phyloP scores from a whole-genome alignment of 257 asterid species.

The Rubia yunnanensis region DNA sequence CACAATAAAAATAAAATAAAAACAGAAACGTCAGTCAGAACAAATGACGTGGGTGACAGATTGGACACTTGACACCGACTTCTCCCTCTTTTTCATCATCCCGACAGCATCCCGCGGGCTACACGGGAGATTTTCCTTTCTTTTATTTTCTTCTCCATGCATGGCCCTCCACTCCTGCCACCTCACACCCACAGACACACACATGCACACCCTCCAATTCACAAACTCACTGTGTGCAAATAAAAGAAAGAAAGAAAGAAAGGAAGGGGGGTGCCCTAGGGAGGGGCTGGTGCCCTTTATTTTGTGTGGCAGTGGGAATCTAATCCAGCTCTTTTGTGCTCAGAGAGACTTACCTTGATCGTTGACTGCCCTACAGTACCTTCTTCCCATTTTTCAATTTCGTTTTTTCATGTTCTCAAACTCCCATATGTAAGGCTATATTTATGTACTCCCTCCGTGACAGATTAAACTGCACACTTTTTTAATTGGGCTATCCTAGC shows the following conservation, averaged over 20 bases:
- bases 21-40: background rate
- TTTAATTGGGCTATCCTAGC: no score
- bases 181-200: conserved; percentile 14
- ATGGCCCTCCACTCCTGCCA: conserved; percentile 1
- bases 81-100: background rate
- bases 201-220: background rate
- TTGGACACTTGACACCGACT: conserved; percentile 19
- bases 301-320: conserved; percentile 14
- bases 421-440: no score
- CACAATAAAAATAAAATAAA: no score
- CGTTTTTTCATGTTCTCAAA: background rate
- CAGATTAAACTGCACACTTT: no score
- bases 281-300: background rate
- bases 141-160: background rate
- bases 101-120: conserved; percentile 51
- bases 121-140: conserved; percentile 48
- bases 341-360: background rate
- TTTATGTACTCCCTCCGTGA: no score
- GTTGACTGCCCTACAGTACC: conserved; percentile 13
- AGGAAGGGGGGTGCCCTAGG: background rate
- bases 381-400: background rate
- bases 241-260: no score
- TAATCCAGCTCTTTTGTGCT: conserved; percentile 8
- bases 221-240: background rate
- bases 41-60: conserved; percentile 19